These are phyloP conservation scores for Waltergamsia citrina DNA, from an alignment of 2,329 filamentous ascomycete species.

Conservation along the genomic window DNA sequence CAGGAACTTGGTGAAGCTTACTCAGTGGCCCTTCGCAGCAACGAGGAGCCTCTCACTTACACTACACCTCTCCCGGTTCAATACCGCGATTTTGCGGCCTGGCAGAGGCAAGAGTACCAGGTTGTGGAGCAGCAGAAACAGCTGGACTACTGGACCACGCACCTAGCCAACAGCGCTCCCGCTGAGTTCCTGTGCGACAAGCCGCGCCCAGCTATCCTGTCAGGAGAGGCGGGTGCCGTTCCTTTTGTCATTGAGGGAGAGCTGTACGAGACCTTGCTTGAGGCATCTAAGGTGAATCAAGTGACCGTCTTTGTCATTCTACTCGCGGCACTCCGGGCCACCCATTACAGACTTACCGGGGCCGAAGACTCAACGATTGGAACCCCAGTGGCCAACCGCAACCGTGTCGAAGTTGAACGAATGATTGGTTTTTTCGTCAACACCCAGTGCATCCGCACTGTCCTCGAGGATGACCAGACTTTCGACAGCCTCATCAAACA, in stretches of 20 bases:
- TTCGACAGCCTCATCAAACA: slow-evolving; percentile 7
- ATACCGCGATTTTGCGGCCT: slow-evolving; percentile 12
- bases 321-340: slow-evolving; percentile 6
- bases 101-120: slow-evolving; percentile 9
- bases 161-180: slow-evolving; percentile 3
- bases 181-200: slow-evolving; percentile 22
- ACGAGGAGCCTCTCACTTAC: slow-evolving; percentile 4
- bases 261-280: slow-evolving; percentile 6
- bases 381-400: slow-evolving; percentile 7
- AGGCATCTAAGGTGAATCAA: neutral
- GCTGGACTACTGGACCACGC: slow-evolving; percentile 12
- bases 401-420: slow-evolving; percentile 6
- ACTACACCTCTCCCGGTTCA: slow-evolving; percentile 11
- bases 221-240: slow-evolving; percentile 1
- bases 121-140: slow-evolving; percentile 6
- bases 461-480: slow-evolving; percentile 3
- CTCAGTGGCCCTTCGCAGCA: neutral
- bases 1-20: slow-evolving; percentile 2
- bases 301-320: slow-evolving; percentile 7
- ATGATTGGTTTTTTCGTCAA: slow-evolving; percentile 11
- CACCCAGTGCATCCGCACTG: slow-evolving; percentile 8
- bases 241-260: slow-evolving; percentile 4
- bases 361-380: slow-evolving; percentile 7
- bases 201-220: slow-evolving; percentile 9
- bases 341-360: slow-evolving; percentile 9